A percentile compares a stretch with the other conserved stretches of the same genome.
These are phyloP conservation scores for Aspergillus fructus DNA, from an alignment of 2,329 filamentous ascomycete species.

Conservation along the genomic window DNA sequence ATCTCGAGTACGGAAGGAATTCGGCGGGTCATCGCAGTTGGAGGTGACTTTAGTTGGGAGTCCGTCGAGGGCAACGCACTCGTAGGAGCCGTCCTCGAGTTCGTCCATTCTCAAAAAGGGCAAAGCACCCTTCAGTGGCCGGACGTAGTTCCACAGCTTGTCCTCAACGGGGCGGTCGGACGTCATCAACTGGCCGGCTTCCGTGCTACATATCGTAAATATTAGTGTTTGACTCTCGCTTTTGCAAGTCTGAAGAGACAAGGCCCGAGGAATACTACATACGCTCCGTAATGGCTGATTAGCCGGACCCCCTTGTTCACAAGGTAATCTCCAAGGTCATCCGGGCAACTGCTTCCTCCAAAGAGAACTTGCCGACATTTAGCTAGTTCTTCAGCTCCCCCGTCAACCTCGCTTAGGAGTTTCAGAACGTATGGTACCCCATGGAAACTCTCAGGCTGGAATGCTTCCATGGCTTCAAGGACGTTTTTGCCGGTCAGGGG, in stretches of 20 bases:
- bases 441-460: constrained; percentile 45
- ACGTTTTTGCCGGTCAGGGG: constrained; percentile 55
- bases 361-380: constrained; percentile 54
- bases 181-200: constrained; percentile 62
- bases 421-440: constrained; percentile 66
- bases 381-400: constrained; percentile 50
- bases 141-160: constrained; percentile 61
- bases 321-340: constrained; percentile 57
- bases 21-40: constrained; percentile 52
- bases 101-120: constrained; percentile 44
- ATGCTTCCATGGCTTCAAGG: constrained; percentile 28
- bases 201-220: constrained; percentile 39
- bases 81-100: constrained; percentile 38
- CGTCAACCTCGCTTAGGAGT: constrained; percentile 57
- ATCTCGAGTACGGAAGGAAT: constrained; percentile 60
- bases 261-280: neutral
- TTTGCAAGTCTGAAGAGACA: neutral
- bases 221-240: neutral
- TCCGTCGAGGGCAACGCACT: constrained; percentile 37
- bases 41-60: constrained; percentile 41
- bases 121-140: constrained; percentile 40
- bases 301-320: constrained; percentile 52
- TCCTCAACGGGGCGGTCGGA: constrained; percentile 55
- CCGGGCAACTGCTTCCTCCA: constrained; percentile 58
- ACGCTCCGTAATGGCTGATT: constrained; percentile 44